Percentiles rank a stretch among this genome's conserved stretches.
These are phyloP conservation scores for Panaeolus papilionaceus DNA, from an alignment of 768 basidiomycete species.

Conservation along the genomic window DNA sequence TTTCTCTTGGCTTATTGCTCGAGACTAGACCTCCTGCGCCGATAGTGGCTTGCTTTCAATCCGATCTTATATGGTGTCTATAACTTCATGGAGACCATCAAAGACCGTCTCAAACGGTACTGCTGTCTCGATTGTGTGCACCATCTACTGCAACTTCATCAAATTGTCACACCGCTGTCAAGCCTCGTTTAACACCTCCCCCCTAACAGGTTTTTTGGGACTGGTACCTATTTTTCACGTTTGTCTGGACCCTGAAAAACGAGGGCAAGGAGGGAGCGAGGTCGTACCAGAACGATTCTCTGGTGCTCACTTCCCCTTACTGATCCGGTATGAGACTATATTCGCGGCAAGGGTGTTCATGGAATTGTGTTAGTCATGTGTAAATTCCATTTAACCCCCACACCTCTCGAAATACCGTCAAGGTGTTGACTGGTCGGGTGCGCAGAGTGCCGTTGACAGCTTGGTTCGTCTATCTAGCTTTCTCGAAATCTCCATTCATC, in stretches of 20 bases:
- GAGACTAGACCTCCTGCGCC: background rate
- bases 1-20: background rate
- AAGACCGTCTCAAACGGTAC: background rate
- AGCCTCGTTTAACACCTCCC: slow-evolving; percentile 11
- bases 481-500: slow-evolving; percentile 11
- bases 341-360: background rate
- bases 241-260: slow-evolving; percentile 5
- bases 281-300: background rate
- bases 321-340: slow-evolving; percentile 9
- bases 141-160: slow-evolving; percentile 2
- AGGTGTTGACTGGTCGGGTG: slow-evolving; percentile 1
- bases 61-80: slow-evolving; percentile 2
- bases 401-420: background rate
- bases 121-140: slow-evolving; percentile 6
- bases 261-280: background rate
- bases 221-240: background rate
- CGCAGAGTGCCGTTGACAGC: background rate
- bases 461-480: background rate
- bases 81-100: background rate
- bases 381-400: slow-evolving; percentile 11
- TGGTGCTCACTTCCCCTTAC: background rate
- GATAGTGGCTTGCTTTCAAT: background rate
- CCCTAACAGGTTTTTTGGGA: slow-evolving; percentile 1
- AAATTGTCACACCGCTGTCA: slow-evolving; percentile 12
- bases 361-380: background rate